phyloP scores from a whole-genome alignment of 1,139 yeast species.

The Kodamaea derodonti region DNA sequence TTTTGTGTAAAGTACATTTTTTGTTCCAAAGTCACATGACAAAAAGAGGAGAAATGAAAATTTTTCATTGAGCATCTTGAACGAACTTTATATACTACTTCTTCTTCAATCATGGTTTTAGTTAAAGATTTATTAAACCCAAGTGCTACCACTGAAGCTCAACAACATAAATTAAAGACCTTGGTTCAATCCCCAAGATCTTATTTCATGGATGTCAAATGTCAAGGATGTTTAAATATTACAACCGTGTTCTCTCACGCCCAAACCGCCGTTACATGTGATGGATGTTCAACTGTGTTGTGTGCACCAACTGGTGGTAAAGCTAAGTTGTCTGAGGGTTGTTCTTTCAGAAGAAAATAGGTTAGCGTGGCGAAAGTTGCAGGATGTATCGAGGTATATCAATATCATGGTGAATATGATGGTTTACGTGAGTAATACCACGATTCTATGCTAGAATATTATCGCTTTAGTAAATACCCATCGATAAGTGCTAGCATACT shows the following conservation, averaged over 20 bases:
- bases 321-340: constrained; percentile 98
- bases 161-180: constrained; percentile 95
- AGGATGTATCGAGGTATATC: no score
- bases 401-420: no score
- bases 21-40: no score
- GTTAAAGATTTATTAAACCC: constrained; percentile 66
- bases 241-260: constrained; percentile 99
- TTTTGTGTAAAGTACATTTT: no score
- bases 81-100: neutral
- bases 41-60: constrained; percentile 5
- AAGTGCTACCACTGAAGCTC: constrained; percentile 90
- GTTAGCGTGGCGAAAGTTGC: no score
- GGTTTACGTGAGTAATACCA: no score
- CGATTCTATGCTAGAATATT: no score
- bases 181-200: constrained; percentile 98
- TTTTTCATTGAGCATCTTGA: no score
- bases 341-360: constrained; percentile 99
- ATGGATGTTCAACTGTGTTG: constrained; percentile 94
- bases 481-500: no score
- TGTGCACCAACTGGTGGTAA: constrained; percentile 99
- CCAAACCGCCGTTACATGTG: constrained; percentile 99
- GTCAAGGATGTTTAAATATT: constrained; percentile 98
- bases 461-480: no score
- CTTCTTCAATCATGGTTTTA: constrained; percentile 11
- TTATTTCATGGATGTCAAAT: constrained; percentile 98